Conservation (phyloP, 768 basidiomycete species). For the Jaapia argillacea region DNA sequence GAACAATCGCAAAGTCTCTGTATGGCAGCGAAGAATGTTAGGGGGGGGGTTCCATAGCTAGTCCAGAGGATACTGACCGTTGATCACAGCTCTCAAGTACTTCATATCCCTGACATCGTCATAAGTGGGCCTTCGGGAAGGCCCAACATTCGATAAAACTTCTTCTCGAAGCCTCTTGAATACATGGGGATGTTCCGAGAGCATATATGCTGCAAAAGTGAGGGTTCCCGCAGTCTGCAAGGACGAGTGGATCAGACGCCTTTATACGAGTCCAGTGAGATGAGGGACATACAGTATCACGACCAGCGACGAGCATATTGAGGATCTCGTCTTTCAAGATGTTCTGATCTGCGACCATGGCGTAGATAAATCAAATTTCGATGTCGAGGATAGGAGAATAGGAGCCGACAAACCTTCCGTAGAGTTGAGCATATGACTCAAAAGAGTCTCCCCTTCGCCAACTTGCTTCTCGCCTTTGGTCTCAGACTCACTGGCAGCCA, state of each 20-base stretch:
- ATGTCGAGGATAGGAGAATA: no score
- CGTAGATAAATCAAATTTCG: not conserved
- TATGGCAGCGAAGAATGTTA: not conserved
- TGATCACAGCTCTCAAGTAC: conserved; percentile 25
- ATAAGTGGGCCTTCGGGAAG: conserved; percentile 17
- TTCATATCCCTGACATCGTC: conserved; percentile 23
- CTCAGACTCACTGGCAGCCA: conserved; percentile 4
- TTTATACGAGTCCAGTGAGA: not conserved
- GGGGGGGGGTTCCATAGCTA: not conserved
- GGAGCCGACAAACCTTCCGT: conserved; percentile 26
- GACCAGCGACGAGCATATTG: conserved; percentile 24
- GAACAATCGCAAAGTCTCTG: conserved; percentile 34
- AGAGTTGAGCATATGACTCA: conserved; percentile 28
- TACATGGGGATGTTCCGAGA: conserved; percentile 20
- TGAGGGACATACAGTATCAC: conserved; percentile 17
- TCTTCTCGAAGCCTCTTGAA: conserved; percentile 21
- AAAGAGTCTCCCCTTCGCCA: conserved; percentile 26
- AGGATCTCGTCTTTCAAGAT: conserved; percentile 22
- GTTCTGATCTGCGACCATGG: conserved; percentile 13
- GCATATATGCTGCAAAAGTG: conserved; percentile 22
- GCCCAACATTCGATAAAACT: conserved; percentile 20
- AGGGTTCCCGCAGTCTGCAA: conserved; percentile 21
- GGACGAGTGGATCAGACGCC: not conserved
- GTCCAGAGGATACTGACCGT: conserved; percentile 14
- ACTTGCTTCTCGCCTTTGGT: conserved; percentile 6